Conservation (phyloP, 345 rosid species). For the Pistacia atlantica region DNA sequence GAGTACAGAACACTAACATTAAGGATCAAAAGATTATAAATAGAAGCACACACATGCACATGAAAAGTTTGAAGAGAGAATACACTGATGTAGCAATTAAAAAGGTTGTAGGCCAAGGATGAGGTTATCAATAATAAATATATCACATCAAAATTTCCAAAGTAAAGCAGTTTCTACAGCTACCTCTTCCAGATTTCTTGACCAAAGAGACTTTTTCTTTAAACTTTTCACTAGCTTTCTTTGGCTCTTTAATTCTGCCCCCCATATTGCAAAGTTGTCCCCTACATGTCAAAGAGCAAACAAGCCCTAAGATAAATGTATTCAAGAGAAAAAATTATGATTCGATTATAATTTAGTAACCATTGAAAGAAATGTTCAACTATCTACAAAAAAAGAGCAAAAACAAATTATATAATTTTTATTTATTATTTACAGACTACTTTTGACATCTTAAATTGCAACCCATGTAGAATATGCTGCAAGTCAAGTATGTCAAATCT, state of each 20-base stretch:
- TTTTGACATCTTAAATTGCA: no score
- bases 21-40: not conserved
- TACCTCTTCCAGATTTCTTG: slow-evolving; percentile 89
- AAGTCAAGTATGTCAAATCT: no score
- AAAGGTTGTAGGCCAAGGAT: not conserved
- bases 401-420: no score
- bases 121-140: not conserved
- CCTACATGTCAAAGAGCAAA: slow-evolving; percentile 35
- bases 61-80: not conserved
- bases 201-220: slow-evolving; percentile 89
- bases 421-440: no score
- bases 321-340: not conserved
- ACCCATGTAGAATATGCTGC: no score
- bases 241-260: slow-evolving; percentile 76
- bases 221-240: slow-evolving; percentile 72
- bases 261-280: slow-evolving; percentile 57
- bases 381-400: not conserved
- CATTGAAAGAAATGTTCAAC: not conserved
- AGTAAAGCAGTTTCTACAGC: not conserved
- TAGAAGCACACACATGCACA: not conserved
- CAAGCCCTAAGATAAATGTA: not conserved
- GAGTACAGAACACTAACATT: not conserved
- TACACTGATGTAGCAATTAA: not conserved
- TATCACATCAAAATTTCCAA: not conserved
- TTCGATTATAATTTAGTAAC: not conserved